Percentiles rank a stretch among this genome's conserved stretches.
Evolutionary conservation across 176 grass and related monocot genomes (phyloP).

Genomic region (Phoenix roebelenii): DNA sequence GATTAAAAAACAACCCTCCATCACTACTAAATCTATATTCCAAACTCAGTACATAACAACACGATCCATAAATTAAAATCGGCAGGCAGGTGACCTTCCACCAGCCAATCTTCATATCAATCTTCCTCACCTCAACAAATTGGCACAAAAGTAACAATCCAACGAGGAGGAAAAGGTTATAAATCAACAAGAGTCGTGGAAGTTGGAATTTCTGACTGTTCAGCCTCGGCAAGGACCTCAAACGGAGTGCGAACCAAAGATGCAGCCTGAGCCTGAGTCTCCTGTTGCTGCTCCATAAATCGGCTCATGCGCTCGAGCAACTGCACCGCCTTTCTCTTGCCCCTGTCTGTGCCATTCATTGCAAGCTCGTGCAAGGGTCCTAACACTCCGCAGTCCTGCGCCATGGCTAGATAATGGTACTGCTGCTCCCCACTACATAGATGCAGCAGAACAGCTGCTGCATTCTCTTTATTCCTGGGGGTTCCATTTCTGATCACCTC

Average conservation of each 20-base stretch:
- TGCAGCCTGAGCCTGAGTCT: conserved; percentile 34
- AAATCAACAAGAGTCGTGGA: conserved; percentile 12
- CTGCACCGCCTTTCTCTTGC: conserved; percentile 66
- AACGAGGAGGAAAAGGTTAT: conserved; percentile 1
- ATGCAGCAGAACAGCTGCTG: conserved; percentile 67
- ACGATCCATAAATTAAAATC: too few species aligned
- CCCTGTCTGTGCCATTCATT: conserved; percentile 58
- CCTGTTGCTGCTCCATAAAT: conserved; percentile 61
- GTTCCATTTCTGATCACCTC: conserved; percentile 54
- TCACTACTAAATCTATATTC: too few species aligned
- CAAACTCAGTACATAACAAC: too few species aligned
- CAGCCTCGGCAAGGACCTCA: conserved; percentile 24
- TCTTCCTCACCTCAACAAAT: too few species aligned
- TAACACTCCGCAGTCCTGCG: conserved; percentile 49
- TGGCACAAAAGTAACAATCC: too few species aligned
- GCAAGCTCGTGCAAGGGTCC: conserved; percentile 57
- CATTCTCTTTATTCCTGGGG: conserved; percentile 83
- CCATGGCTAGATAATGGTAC: conserved; percentile 30
- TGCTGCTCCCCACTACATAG: conserved; percentile 55
- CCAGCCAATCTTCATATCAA: too few species aligned
- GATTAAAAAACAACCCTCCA: too few species aligned
- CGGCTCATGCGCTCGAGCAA: conserved; percentile 73
- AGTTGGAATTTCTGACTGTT: conserved; percentile 28
- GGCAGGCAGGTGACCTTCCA: too few species aligned
- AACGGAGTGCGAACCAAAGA: neutral